A percentile compares a stretch with the other conserved stretches of the same genome.
These are phyloP conservation scores for Dictyostelium capitatum DNA, from an alignment of 78 protist species.

Conservation along the genomic window DNA sequence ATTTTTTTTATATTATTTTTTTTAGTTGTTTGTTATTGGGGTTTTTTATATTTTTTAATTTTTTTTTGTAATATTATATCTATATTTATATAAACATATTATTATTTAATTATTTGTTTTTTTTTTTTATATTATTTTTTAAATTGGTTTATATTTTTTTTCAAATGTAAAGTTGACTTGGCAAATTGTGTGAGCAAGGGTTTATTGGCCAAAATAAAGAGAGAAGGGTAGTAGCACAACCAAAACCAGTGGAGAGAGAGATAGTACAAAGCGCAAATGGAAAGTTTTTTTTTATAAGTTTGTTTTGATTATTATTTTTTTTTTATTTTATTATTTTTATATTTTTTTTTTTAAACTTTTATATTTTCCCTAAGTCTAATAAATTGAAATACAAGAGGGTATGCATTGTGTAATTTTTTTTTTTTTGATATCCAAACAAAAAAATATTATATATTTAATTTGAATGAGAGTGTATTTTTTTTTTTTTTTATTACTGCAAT, in stretches of 20 bases:
- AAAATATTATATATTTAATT: neutral
- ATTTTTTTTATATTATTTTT: neutral
- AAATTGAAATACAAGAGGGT: neutral
- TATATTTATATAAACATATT: neutral
- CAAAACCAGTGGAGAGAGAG: neutral
- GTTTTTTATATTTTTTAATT: neutral
- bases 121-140: neutral
- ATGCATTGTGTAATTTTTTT: neutral
- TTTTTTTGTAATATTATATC: neutral
- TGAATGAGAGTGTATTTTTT: neutral
- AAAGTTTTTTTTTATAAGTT: neutral
- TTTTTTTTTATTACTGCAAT: neutral
- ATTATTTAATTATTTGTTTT: neutral
- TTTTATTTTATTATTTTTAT: neutral
- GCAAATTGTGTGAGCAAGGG: too few species aligned
- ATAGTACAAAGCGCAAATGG: neutral
- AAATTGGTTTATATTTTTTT: neutral
- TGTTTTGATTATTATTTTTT: neutral
- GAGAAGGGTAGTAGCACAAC: too few species aligned
- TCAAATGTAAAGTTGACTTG: too few species aligned
- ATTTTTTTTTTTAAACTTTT: constrained; percentile 3
- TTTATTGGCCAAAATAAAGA: too few species aligned
- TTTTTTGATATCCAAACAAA: neutral
- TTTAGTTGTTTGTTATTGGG: neutral
- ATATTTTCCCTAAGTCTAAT: neutral